Conservation (phyloP, 2,329 filamentous ascomycete species). For the Beauveria scarabaeidicola region DNA sequence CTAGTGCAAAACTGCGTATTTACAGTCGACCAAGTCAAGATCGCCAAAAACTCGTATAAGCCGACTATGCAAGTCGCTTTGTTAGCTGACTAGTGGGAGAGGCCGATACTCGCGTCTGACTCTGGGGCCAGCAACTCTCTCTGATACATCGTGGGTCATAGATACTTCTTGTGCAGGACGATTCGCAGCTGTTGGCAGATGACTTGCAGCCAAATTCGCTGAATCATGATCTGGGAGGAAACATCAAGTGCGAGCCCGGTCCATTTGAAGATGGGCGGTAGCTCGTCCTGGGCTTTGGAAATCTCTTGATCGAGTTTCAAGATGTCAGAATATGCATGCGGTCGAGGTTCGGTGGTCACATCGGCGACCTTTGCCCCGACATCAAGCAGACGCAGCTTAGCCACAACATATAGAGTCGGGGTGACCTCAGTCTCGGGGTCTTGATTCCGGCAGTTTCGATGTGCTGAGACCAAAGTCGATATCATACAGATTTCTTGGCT, state of each 20-base stretch:
- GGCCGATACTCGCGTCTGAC: too few species aligned
- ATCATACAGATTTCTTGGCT: background rate
- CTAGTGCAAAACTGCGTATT: too few species aligned
- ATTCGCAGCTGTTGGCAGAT: background rate
- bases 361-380: background rate
- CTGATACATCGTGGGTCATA: background rate
- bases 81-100: too few species aligned
- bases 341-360: background rate
- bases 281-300: background rate
- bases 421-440: background rate
- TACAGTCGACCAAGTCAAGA: too few species aligned
- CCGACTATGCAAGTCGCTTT: too few species aligned
- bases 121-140: too few species aligned
- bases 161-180: background rate
- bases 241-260: background rate
- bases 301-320: background rate
- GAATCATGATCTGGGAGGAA: background rate
- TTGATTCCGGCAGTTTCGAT: background rate
- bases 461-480: background rate
- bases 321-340: background rate
- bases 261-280: background rate
- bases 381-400: background rate
- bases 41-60: too few species aligned
- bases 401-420: background rate
- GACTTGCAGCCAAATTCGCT: background rate